Evolutionary conservation across 2,329 filamentous ascomycete genomes (phyloP).

Genomic region (Alternaria sp.): DNA sequence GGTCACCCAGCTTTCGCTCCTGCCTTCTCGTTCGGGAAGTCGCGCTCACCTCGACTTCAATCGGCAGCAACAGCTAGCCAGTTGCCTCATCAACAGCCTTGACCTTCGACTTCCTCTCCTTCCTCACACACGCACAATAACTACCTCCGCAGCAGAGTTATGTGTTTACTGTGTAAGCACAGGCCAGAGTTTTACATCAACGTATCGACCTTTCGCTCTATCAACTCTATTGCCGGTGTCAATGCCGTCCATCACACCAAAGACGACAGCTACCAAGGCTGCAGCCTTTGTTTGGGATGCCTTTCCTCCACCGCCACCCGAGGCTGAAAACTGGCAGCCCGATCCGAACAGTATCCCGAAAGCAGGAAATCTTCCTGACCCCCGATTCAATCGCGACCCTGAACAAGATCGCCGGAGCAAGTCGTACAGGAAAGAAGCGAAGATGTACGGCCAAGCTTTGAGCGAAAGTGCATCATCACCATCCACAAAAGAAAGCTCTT

Average conservation of each 20-base stretch:
- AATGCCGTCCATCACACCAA: slow-evolving; percentile 4
- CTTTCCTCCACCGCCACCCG: slow-evolving; percentile 20
- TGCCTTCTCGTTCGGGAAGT: neutral
- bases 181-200: no score
- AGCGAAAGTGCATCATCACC: neutral
- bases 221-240: neutral
- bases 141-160: no score
- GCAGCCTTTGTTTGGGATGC: slow-evolving; percentile 8
- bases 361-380: slow-evolving; percentile 7
- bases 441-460: neutral
- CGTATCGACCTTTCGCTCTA: no score
- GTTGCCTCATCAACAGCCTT: neutral
- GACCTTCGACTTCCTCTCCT: neutral
- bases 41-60: neutral
- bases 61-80: neutral
- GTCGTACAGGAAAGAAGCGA: neutral
- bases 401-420: neutral
- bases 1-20: neutral
- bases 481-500: neutral
- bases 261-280: neutral
- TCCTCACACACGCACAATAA: neutral
- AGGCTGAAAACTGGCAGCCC: slow-evolving; percentile 11
- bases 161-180: no score
- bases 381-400: slow-evolving; percentile 13
- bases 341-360: slow-evolving; percentile 15